Percentiles rank a stretch among this genome's conserved stretches.
Evolutionary conservation across 441 rosid genomes (phyloP).

Genomic region (Aleurites moluccanus): DNA sequence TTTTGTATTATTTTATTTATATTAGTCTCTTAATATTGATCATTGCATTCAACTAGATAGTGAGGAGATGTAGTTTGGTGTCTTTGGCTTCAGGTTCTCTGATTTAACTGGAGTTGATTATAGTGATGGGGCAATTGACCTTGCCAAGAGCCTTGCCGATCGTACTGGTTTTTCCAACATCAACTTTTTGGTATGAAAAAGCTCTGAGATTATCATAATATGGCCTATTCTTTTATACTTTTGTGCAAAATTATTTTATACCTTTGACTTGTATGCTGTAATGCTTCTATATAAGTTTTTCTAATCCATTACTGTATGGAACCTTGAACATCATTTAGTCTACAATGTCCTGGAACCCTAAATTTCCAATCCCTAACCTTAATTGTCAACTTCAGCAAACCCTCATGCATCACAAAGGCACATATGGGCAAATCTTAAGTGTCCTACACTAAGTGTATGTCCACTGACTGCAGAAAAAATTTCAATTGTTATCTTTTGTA

Average conservation of each 20-base stretch:
- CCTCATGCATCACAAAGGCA: neutral
- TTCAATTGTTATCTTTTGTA: neutral
- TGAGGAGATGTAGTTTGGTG: neutral
- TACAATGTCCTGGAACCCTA: neutral
- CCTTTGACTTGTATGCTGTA: neutral
- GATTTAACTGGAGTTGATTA: slow-evolving; percentile 90
- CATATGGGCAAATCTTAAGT: neutral
- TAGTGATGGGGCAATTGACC: slow-evolving; percentile 86
- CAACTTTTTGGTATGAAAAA: slow-evolving; percentile 61
- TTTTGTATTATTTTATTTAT: neutral
- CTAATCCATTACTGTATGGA: neutral
- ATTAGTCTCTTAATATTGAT: no score
- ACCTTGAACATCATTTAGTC: neutral
- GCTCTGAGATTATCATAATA: slow-evolving; percentile 12
- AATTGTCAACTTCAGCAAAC: neutral
- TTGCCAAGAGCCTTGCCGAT: slow-evolving; percentile 74
- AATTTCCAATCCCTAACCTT: neutral
- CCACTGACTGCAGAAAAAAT: neutral
- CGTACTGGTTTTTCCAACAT: slow-evolving; percentile 74
- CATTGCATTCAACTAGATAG: neutral
- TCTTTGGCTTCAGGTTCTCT: slow-evolving; percentile 59
- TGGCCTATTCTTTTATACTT: neutral
- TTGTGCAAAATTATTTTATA: neutral
- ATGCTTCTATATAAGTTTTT: neutral
- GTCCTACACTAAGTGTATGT: neutral